These are phyloP conservation scores for Gossypium herbaceum DNA, from an alignment of 345 rosid genomes.

Conservation along the genomic window DNA sequence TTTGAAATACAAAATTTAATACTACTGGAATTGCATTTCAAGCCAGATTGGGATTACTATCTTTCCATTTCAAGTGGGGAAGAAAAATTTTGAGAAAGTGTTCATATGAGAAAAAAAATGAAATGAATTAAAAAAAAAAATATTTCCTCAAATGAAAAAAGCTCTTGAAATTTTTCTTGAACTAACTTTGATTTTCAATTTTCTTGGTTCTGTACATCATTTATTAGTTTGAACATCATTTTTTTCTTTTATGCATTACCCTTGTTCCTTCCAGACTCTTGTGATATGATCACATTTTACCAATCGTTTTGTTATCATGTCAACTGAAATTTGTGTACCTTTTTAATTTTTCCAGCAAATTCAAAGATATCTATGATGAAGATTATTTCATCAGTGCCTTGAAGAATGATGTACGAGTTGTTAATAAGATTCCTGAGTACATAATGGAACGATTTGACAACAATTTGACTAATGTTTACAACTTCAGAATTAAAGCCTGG, in stretches of 20 bases:
- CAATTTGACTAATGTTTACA: constrained; percentile 87
- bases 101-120: not conserved
- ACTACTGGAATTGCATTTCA: not conserved
- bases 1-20: not conserved
- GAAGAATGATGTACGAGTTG: constrained; percentile 82
- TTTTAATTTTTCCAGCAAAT: constrained; percentile 62
- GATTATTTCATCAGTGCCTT: constrained; percentile 67
- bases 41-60: not conserved
- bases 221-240: not conserved
- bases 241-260: not conserved
- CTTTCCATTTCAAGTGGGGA: not conserved
- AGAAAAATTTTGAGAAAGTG: not conserved
- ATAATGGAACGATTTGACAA: constrained; percentile 94
- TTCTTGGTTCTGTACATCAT: not conserved
- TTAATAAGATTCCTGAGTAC: constrained; percentile 78
- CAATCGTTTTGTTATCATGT: not conserved
- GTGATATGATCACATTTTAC: not conserved
- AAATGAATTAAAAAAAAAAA: not conserved
- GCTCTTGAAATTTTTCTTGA: not conserved
- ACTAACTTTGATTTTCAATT: not conserved
- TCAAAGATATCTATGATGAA: constrained; percentile 82
- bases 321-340: not conserved
- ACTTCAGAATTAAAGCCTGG: constrained; percentile 99
- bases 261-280: not conserved
- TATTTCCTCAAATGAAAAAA: not conserved